phyloP scores from a whole-genome alignment of 331 rosid species.

The Saraca asoca region DNA sequence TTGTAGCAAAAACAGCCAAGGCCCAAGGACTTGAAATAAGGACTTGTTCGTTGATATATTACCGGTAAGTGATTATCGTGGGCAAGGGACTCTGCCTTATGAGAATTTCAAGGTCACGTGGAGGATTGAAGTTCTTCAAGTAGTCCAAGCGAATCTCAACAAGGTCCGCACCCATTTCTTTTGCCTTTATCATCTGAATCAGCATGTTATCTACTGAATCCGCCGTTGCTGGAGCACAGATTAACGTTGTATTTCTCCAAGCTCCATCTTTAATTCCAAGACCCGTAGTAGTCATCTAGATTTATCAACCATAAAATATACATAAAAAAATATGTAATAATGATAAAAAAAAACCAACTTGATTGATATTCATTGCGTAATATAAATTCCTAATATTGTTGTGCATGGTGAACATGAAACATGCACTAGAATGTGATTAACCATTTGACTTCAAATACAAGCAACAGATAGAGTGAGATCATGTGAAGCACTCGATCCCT shows the following conservation, averaged over 20 bases:
- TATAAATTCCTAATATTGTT: no score
- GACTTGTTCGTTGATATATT: not conserved
- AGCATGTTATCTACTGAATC: conserved; percentile 53
- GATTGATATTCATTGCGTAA: no score
- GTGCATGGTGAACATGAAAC: no score
- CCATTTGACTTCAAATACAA: not conserved
- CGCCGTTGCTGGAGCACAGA: conserved; percentile 62
- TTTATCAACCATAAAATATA: no score
- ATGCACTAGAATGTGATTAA: no score
- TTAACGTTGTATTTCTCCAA: conserved; percentile 49
- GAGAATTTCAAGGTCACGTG: conserved; percentile 44
- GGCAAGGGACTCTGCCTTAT: conserved; percentile 53
- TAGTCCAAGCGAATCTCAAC: conserved; percentile 62
- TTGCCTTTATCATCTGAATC: conserved; percentile 53
- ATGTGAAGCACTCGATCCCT: no score
- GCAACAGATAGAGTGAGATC: not conserved
- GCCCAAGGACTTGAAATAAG: no score
- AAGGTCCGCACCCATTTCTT: conserved; percentile 58
- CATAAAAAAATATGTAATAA: no score
- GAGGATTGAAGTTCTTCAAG: conserved; percentile 54
- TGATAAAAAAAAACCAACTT: no score
- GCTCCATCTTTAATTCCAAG: conserved; percentile 21
- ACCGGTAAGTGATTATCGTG: conserved; percentile 63
- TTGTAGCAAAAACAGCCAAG: no score
- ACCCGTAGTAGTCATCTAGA: conserved; percentile 33